Percentiles rank a stretch among this genome's conserved stretches.
Evolutionary conservation across 2,329 filamentous ascomycete species (phyloP).

Genomic region (Fusarium luffae): DNA sequence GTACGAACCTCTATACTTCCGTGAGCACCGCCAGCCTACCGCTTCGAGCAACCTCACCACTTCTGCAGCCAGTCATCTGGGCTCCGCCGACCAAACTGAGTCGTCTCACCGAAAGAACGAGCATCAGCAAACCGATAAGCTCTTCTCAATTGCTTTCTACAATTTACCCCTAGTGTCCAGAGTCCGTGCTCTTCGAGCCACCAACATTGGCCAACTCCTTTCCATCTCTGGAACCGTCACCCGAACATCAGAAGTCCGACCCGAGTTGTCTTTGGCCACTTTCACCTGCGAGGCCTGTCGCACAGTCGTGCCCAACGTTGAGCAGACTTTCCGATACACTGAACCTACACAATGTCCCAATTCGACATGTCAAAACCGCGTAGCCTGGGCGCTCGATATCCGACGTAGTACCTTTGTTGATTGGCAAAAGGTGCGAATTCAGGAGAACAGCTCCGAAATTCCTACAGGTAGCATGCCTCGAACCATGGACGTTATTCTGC

Average conservation of each 20-base stretch:
- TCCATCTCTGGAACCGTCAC: slow-evolving; percentile 98
- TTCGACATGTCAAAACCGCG: slow-evolving; percentile 83
- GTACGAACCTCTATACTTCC: slow-evolving; percentile 93
- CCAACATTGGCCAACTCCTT: slow-evolving; percentile 90
- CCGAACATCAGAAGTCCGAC: slow-evolving; percentile 94
- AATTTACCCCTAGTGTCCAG: slow-evolving; percentile 89
- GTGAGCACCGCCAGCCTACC: slow-evolving; percentile 87
- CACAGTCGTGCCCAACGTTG: slow-evolving; percentile 85
- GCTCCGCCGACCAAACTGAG: slow-evolving; percentile 72
- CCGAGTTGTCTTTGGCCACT: slow-evolving; percentile 90
- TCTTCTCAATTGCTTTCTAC: slow-evolving; percentile 94
- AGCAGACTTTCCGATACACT: slow-evolving; percentile 97
- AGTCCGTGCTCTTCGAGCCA: slow-evolving; percentile 85
- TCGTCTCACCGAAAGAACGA: slow-evolving; percentile 82
- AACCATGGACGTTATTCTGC: slow-evolving; percentile 95
- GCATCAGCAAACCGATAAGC: slow-evolving; percentile 96
- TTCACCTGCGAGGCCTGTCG: slow-evolving; percentile 93
- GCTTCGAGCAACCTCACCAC: slow-evolving; percentile 78
- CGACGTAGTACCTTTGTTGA: slow-evolving; percentile 97
- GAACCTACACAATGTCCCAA: slow-evolving; percentile 98
- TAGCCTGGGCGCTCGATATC: slow-evolving; percentile 97
- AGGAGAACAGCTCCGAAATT: slow-evolving; percentile 98
- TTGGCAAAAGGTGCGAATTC: slow-evolving; percentile 98
- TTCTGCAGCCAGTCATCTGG: slow-evolving; percentile 71
- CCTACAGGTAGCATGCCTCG: slow-evolving; percentile 98